phyloP scores from a whole-genome alignment of 208 protist genomes.

The Endotrypanum monterogeii region DNA sequence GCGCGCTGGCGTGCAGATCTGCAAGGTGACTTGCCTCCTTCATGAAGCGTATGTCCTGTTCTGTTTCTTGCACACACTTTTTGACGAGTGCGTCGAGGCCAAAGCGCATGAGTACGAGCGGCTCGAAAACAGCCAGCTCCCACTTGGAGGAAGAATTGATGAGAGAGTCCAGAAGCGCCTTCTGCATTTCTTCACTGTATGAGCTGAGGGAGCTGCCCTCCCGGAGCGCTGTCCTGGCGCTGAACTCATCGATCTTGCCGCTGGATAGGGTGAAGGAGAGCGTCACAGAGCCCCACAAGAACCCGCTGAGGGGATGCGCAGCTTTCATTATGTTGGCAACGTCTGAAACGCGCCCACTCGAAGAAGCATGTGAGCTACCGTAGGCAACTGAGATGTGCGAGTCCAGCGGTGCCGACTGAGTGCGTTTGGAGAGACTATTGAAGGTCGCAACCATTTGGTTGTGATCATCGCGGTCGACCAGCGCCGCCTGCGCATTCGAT shows the following conservation, averaged over 20 bases:
- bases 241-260: slow-evolving; percentile 56
- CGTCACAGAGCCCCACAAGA: slow-evolving; percentile 82
- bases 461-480: slow-evolving; percentile 88
- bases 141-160: slow-evolving; percentile 64
- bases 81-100: slow-evolving; percentile 63
- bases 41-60: slow-evolving; percentile 56
- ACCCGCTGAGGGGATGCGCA: slow-evolving; percentile 68
- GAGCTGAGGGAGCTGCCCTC: slow-evolving; percentile 35
- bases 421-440: slow-evolving; percentile 13
- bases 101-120: slow-evolving; percentile 71
- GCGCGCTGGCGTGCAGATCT: slow-evolving; percentile 25
- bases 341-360: slow-evolving; percentile 8
- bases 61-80: slow-evolving; percentile 69
- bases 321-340: slow-evolving; percentile 28
- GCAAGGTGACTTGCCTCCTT: slow-evolving; percentile 35
- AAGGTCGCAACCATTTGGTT: slow-evolving; percentile 54
- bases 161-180: slow-evolving; percentile 55
- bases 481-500: slow-evolving; percentile 61
- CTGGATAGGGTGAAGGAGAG: slow-evolving; percentile 74
- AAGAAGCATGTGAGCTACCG: neutral
- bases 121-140: slow-evolving; percentile 62
- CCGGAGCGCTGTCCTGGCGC: slow-evolving; percentile 33
- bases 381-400: neutral
- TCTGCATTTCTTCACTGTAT: slow-evolving; percentile 55
- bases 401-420: neutral